Conservation (phyloP, 106 monocot genomes). For the Dendrobium catenatum region DNA sequence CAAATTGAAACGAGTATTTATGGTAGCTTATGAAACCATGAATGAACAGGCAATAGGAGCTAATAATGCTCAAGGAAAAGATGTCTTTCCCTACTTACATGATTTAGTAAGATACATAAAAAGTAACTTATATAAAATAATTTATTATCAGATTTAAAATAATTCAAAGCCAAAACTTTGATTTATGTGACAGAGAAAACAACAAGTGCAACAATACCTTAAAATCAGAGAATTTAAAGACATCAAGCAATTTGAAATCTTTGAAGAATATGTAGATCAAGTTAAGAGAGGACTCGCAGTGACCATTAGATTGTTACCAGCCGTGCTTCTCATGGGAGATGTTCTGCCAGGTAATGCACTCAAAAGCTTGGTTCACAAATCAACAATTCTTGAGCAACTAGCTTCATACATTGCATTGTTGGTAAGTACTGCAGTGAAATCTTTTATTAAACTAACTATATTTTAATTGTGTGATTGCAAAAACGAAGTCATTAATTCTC, state of each 20-base stretch:
- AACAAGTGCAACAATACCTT: constrained; percentile 15
- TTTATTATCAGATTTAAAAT: background rate
- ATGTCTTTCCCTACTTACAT: constrained; percentile 27
- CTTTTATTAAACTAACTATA: too few species aligned
- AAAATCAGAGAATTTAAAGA: constrained; percentile 7
- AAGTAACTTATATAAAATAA: background rate
- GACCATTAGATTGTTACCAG: constrained; percentile 20
- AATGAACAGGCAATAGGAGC: constrained; percentile 22
- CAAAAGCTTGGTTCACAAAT: constrained; percentile 10
- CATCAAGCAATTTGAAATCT: background rate
- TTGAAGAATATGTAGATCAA: constrained; percentile 23
- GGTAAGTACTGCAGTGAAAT: too few species aligned
- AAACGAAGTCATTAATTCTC: background rate
- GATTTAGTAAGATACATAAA: constrained; percentile 15
- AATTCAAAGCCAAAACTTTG: background rate
- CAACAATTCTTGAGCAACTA: constrained; percentile 8
- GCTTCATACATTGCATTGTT: too few species aligned
- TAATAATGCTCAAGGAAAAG: constrained; percentile 23
- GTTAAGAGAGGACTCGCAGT: constrained; percentile 16
- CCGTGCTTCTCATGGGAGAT: constrained; percentile 27
- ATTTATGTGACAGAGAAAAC: background rate
- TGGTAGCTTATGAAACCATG: constrained; percentile 11
- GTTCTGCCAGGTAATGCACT: background rate
- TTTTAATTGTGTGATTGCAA: too few species aligned
- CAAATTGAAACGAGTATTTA: constrained; percentile 12